Evolutionary conservation across 306 rosid species (phyloP), one percentile per base, ranked within the genome.

Genomic region (Castanospermum australe): DNA sequence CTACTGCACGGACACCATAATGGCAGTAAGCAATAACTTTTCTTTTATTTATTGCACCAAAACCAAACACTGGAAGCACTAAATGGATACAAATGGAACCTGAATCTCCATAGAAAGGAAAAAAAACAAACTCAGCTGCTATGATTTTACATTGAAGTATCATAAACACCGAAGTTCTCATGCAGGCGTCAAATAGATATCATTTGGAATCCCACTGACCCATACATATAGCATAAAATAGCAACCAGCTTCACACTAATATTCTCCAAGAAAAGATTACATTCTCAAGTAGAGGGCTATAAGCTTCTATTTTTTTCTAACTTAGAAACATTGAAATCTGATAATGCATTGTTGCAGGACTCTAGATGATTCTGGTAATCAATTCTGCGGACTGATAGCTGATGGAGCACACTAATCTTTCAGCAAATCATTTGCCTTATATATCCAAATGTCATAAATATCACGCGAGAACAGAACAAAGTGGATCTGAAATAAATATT

Each of bases 401-500:
- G 59, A 24, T 48, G 47, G 59, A 56, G 8, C 56, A 76, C 36
- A n/a, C 76, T 81, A 83, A 55, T 82, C 51, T 52, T 81, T 57
- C 73, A 88, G 81, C 86, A 88, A 73, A 73, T 86, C 86, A 62
- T 77, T 88, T 7, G 90, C 92, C 76, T 80, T 88, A 42, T 81
- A 75, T 84, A 88, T 21, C 94, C 94, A 89, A 60, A 62, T 84
- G 28, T 61, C 14, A 86, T 86, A 88, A 36, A 81, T 75, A 61
- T 91, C 92, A 8, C 83, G 73, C 1, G 20, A 13, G 67, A 84
- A 91, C 71, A 84, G 82, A 67, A 91, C 91, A 72, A 89, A 89
- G 80, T 91, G 97, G 24, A 88, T 82, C 97, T 89, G 93, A 75
- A 69, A 44, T 72, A 73, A 54, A 50, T 36, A 25, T 21, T 6